Evolutionary conservation across 2,329 filamentous ascomycete species (phyloP), one percentile per base, ranked within the genome.

Genomic region (Fusarium bulbicola): DNA sequence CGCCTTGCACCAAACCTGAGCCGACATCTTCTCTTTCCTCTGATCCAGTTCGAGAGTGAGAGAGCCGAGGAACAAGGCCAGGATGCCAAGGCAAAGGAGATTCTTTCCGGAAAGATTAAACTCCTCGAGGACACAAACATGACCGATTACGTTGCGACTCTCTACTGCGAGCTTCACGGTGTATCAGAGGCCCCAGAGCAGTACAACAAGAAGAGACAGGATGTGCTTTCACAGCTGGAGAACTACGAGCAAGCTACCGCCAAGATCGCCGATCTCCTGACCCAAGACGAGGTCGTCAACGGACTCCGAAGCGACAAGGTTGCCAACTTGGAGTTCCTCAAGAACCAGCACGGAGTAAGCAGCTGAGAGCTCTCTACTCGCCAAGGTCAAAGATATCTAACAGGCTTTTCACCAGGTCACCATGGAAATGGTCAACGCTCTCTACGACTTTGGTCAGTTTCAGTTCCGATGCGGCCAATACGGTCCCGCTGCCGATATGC

Each of bases 381-480:
- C 52, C 40, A 39, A 62, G 30, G 52, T 59, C 39, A 59, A 63
- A 52, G 49, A 54, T 68, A 36, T 60, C 64, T 79, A 74, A 78
- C 73, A 10, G 32, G 45, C 34, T 52, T 57, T 37, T 50, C 54
- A 70, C 58, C 45, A 92, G 91, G 91, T 98, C 75, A 98, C 95
- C 42, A 88, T 92, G 79, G 95, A 98, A 72, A 98, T 97, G 93
- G 95, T 99, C 77, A 93, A 98, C 84, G 93, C 93, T 75, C 92
- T 99, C 63, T 97, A 95, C 85, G 95, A 98, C 80, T 97, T 95
- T 80, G 96, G 96, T 78, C 93, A 96, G 83, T 98, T 98, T 86
- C 94, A 97, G 86, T 99, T 98, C 87, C 95, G 94, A 86, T 98
- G 95, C 82, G 96, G 96, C 76, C 94, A 95, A 85, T 99, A 99